These are phyloP conservation scores for Botrytis medusae DNA, from an alignment of 2,329 filamentous ascomycete species.

Conservation along the genomic window DNA sequence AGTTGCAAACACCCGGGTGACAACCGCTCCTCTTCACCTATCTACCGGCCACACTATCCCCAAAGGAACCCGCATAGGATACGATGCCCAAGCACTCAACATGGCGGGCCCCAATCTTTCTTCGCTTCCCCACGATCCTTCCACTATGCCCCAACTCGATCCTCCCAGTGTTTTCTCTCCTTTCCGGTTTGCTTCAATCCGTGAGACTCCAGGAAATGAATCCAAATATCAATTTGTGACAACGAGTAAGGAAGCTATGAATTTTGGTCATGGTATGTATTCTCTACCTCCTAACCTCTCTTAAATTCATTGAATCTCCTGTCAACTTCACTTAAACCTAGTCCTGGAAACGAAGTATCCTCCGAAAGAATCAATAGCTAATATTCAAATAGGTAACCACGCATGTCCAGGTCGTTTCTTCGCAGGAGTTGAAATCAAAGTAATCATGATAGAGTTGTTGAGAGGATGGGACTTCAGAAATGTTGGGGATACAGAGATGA, in stretches of 20 bases:
- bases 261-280: slow-evolving; percentile 14
- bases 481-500: not conserved
- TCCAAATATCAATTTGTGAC: not conserved
- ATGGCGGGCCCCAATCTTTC: not conserved
- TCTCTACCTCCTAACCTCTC: not conserved
- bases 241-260: not conserved
- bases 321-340: not conserved
- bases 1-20: not conserved
- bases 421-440: not conserved
- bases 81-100: not conserved
- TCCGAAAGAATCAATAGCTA: too few species aligned
- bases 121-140: not conserved
- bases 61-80: not conserved
- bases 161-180: not conserved
- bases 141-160: not conserved
- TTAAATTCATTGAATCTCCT: not conserved
- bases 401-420: slow-evolving; percentile 8
- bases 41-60: not conserved
- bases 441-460: slow-evolving; percentile 1
- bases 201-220: not conserved
- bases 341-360: not conserved
- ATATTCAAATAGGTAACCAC: not conserved
- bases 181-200: not conserved
- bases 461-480: not conserved
- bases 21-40: not conserved